phyloP scores from a whole-genome alignment of 192 early-diverging fungal genomes.

The Geosiphon pyriformis region DNA sequence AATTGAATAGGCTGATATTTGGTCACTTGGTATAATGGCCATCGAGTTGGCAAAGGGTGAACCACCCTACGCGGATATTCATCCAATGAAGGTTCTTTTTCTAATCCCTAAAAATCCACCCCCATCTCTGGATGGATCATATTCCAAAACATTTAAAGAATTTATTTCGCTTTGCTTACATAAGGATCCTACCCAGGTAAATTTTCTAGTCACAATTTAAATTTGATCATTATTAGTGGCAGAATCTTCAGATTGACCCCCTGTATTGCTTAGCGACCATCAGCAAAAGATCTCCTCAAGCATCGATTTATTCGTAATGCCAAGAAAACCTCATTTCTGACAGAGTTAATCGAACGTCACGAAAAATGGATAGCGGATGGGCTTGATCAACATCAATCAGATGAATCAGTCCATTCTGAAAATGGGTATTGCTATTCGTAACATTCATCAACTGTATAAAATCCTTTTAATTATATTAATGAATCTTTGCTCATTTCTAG shows the following conservation, averaged over 20 bases:
- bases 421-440: constrained; percentile 4
- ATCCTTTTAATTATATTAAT: too few species aligned
- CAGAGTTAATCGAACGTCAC: constrained; percentile 79
- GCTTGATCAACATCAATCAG: constrained; percentile 39
- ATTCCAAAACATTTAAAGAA: constrained; percentile 80
- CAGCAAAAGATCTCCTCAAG: constrained; percentile 82
- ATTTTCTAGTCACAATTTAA: neutral
- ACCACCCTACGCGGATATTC: constrained; percentile 89
- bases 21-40: constrained; percentile 95
- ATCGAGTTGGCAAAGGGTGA: constrained; percentile 92
- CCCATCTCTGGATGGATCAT: constrained; percentile 70
- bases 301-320: constrained; percentile 82
- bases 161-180: constrained; percentile 85
- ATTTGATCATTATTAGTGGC: neutral
- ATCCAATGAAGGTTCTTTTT: constrained; percentile 94
- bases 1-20: constrained; percentile 86
- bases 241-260: too few species aligned
- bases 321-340: constrained; percentile 79
- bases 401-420: constrained; percentile 29
- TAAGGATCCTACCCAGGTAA: constrained; percentile 72
- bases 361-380: constrained; percentile 67
- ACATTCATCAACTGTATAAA: too few species aligned
- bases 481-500: too few species aligned
- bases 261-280: constrained; percentile 58
- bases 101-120: constrained; percentile 89